Percentiles rank a stretch among this genome's conserved stretches.
Evolutionary conservation across 148 eudicot genomes (phyloP).

Genomic region (Polygonum aviculare): DNA sequence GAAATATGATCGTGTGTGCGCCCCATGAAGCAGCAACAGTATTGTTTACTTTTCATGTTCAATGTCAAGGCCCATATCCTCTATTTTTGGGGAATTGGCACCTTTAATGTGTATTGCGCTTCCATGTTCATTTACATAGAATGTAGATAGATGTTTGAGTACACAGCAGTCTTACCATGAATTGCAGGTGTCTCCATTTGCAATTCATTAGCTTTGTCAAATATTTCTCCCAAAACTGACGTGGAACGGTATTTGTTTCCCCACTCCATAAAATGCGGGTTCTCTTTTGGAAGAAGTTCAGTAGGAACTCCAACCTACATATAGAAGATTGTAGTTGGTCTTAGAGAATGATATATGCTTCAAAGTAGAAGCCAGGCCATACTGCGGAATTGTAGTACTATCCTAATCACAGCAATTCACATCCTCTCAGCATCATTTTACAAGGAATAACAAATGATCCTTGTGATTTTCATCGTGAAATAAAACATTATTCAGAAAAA

Average conservation of each 20-base stretch:
- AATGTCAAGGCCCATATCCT: background rate
- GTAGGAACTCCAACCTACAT: slow-evolving; percentile 46
- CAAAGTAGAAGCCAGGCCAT: background rate
- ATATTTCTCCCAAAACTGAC: slow-evolving; percentile 51
- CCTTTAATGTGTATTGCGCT: background rate
- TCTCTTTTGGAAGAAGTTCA: slow-evolving; percentile 20
- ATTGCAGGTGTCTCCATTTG: slow-evolving; percentile 3
- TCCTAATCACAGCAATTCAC: background rate
- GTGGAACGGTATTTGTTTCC: slow-evolving; percentile 27
- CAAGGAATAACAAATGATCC: background rate
- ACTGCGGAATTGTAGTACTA: background rate
- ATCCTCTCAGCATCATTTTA: background rate
- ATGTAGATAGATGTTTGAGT: background rate
- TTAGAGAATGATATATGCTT: background rate
- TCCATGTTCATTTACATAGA: background rate
- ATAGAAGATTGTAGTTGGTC: background rate
- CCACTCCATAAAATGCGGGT: slow-evolving; percentile 57
- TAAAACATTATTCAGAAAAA: background rate
- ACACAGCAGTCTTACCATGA: slow-evolving; percentile 23
- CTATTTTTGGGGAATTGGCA: background rate
- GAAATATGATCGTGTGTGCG: too few species aligned
- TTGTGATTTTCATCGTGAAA: background rate
- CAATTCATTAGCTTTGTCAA: slow-evolving; percentile 23
- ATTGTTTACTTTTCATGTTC: background rate
- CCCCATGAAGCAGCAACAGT: too few species aligned